Base-by-base conservation (phyloP, 2,329 filamentous ascomycete genomes). In the Epichloe glyceriae region DNA sequence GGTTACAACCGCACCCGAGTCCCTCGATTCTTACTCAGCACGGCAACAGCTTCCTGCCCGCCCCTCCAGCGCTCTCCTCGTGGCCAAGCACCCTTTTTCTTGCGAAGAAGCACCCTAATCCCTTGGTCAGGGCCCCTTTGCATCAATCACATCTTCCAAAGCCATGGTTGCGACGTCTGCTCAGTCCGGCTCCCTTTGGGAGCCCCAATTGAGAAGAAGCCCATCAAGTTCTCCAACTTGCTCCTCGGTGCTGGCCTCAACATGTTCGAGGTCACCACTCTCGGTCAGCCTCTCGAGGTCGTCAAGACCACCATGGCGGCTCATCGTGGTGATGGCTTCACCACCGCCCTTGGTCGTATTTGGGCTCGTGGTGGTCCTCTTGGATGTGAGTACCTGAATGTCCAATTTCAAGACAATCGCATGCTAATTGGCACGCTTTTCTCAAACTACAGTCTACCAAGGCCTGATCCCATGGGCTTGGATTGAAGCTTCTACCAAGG, bases 401-500 rank as follows among this genome's bases (percentile, higher is more conserved):
- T 11, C 37, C 44, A 10, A 26, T 46, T 22, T 4, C 11, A 8
- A 47, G 5, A 4, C 8, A 39, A 40, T 46, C 22, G n/a, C n/a
- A 51, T 50, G 53, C 56, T 57, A 37, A 55, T 47, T 30, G 14
- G 11, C 46, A 10, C 14, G 26, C 5, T 38, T 39, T 38, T 42
- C 58, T 50, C 53, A 57, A 66, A 96, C 90, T 95, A 58, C 66
- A 97, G 91, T 96, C 78, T 98, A 96, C 79, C 93, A 98, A 78
- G 93, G 93, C 71, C 86, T 98, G 63, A 97, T 98, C 69, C 93
- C 93, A 57, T 96, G 91, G 91, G 93, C 93, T 71, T 98, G 93
- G 93, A 97, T 98, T 74, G 93, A 98, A 80, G 93, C 93, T 67
- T 97, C 91, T 65, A 97, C 93, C 73, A 98, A 98, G 76, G 93